These are phyloP conservation scores for Lichtheimia hyalospora DNA, from an alignment of 371 early-diverging fungal species.

Conservation along the genomic window DNA sequence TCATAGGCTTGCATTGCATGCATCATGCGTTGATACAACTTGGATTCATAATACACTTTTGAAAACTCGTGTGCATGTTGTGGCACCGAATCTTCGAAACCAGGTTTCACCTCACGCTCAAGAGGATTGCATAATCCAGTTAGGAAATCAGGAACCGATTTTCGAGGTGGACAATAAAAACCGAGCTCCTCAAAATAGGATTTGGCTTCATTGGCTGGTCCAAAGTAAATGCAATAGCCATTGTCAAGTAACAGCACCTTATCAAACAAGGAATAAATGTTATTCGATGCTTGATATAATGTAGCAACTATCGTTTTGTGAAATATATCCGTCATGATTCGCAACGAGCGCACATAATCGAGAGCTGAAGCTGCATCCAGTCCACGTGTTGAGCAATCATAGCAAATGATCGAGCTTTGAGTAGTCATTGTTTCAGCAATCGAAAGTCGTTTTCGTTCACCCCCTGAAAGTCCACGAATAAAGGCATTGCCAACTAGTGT, in stretches of 20 bases:
- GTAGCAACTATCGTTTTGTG: slow-evolving; percentile 65
- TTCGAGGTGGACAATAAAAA: slow-evolving; percentile 67
- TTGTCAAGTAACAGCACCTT: slow-evolving; percentile 69
- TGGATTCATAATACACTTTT: slow-evolving; percentile 36
- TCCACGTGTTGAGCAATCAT: slow-evolving; percentile 89
- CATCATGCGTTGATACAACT: slow-evolving; percentile 31
- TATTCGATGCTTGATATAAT: slow-evolving; percentile 72
- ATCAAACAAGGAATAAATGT: slow-evolving; percentile 77
- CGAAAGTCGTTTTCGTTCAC: slow-evolving; percentile 87
- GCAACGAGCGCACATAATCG: slow-evolving; percentile 69
- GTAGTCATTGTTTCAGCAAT: slow-evolving; percentile 88
- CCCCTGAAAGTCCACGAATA: slow-evolving; percentile 82
- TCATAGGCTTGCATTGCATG: slow-evolving; percentile 42
- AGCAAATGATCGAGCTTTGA: slow-evolving; percentile 70
- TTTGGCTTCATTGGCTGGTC: slow-evolving; percentile 63
- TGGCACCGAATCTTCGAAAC: slow-evolving; percentile 52
- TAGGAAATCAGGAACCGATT: slow-evolving; percentile 72
- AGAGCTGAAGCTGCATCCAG: slow-evolving; percentile 90
- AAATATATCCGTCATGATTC: slow-evolving; percentile 64
- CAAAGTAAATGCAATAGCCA: slow-evolving; percentile 76
- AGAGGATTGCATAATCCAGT: slow-evolving; percentile 69
- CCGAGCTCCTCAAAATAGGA: slow-evolving; percentile 71
- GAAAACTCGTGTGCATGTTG: slow-evolving; percentile 49
- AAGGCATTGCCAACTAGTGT: slow-evolving; percentile 83
- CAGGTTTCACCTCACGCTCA: slow-evolving; percentile 58